These are phyloP conservation scores for Zalaria obscura DNA, from an alignment of 2,329 filamentous ascomycete species.

Conservation along the genomic window DNA sequence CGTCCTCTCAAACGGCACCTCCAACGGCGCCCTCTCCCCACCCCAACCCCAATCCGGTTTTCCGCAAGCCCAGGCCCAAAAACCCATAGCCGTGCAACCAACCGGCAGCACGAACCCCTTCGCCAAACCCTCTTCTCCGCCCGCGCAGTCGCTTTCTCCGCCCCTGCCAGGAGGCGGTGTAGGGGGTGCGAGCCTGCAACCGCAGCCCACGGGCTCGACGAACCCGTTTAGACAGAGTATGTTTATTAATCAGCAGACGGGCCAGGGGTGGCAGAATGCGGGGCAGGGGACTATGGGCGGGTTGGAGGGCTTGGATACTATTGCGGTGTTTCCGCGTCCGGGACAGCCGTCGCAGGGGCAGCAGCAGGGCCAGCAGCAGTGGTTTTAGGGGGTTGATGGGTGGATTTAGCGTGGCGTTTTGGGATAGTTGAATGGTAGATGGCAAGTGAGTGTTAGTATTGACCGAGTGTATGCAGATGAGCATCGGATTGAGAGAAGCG, in stretches of 20 bases:
- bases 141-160: conserved; percentile 23
- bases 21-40: conserved; percentile 17
- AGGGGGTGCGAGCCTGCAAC: conserved; percentile 30
- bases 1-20: conserved; percentile 2
- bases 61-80: conserved; percentile 8
- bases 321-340: conserved; percentile 76
- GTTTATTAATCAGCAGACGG: conserved; percentile 80
- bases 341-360: conserved; percentile 23
- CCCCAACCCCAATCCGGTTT: conserved; percentile 9
- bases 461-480: no score
- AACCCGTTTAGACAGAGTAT: conserved; percentile 90
- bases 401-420: conserved; percentile 5
- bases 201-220: conserved; percentile 74
- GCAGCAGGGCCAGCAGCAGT: background rate
- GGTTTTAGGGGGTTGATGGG: background rate
- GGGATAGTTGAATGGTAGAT: no score
- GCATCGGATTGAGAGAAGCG: no score
- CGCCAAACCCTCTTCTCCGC: conserved; percentile 36
- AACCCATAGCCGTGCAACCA: conserved; percentile 38
- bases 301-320: conserved; percentile 62
- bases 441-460: no score
- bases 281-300: conserved; percentile 67
- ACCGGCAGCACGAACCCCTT: conserved; percentile 60
- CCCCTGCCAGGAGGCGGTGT: conserved; percentile 16
- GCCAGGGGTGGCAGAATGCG: conserved; percentile 69